These are phyloP conservation scores for Blastobotrys chiropterorum DNA, from an alignment of 805 yeast genomes.

Conservation along the genomic window DNA sequence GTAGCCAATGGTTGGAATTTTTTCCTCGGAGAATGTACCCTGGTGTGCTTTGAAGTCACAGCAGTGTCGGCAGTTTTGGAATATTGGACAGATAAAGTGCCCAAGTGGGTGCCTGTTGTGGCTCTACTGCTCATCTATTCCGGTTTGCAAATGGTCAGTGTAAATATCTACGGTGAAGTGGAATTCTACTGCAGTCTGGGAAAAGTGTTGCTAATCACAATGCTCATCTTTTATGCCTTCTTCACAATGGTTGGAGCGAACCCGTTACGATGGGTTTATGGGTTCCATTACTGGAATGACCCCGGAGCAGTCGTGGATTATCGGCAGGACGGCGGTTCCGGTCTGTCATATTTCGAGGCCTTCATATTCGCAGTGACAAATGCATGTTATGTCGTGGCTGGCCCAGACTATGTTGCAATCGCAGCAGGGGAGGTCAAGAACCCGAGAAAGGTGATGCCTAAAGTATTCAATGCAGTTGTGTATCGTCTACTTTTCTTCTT, in stretches of 20 bases:
- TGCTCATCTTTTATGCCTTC: conserved; percentile 68
- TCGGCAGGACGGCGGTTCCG: conserved; percentile 29
- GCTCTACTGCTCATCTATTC: conserved; percentile 55
- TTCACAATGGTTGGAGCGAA: conserved; percentile 89
- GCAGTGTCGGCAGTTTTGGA: conserved; percentile 74
- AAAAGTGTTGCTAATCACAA: conserved; percentile 68
- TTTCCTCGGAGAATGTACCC: conserved; percentile 52
- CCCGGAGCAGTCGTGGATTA: conserved; percentile 57
- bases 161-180: conserved; percentile 68
- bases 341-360: conserved; percentile 44
- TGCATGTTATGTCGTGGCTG: conserved; percentile 72
- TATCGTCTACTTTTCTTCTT: conserved; percentile 61
- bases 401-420: conserved; percentile 82
- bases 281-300: conserved; percentile 50
- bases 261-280: conserved; percentile 50
- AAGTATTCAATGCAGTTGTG: conserved; percentile 71
- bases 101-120: conserved; percentile 63
- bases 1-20: conserved; percentile 76
- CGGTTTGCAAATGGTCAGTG: conserved; percentile 64
- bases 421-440: conserved; percentile 74
- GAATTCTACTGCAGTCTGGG: conserved; percentile 76
- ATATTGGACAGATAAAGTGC: conserved; percentile 72
- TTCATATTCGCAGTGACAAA: conserved; percentile 60
- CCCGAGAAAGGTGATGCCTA: conserved; percentile 69
- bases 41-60: conserved; percentile 60